A percentile compares a stretch with the other conserved stretches of the same genome.
Conservation (phyloP, 2,329 filamentous ascomycete genomes). For the Atkinsonella hypoxylon region DNA sequence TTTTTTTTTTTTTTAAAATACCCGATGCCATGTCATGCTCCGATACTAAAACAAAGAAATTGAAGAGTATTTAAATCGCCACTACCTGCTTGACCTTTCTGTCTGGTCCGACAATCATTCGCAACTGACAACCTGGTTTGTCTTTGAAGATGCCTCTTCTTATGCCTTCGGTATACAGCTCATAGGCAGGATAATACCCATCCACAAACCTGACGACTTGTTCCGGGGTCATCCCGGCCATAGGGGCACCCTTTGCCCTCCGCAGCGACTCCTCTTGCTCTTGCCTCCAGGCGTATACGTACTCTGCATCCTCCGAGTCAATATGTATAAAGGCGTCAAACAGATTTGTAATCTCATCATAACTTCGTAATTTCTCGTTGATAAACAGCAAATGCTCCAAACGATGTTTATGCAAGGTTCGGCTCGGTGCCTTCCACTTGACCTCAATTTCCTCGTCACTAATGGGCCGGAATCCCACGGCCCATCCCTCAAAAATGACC, state of each 20-base stretch:
- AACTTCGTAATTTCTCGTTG: slow-evolving; percentile 34
- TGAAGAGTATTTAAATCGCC: background rate
- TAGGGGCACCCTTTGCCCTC: slow-evolving; percentile 41
- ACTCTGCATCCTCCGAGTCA: slow-evolving; percentile 58
- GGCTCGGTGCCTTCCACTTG: slow-evolving; percentile 38
- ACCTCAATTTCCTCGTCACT: slow-evolving; percentile 36
- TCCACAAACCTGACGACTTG: slow-evolving; percentile 65
- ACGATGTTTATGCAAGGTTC: slow-evolving; percentile 33
- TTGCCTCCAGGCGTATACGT: slow-evolving; percentile 74
- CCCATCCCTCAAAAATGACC: slow-evolving; percentile 84
- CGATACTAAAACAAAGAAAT: background rate
- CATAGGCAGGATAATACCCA: slow-evolving; percentile 59
- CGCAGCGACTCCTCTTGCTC: slow-evolving; percentile 69
- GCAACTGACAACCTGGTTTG: slow-evolving; percentile 42
- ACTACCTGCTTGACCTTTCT: slow-evolving; percentile 33
- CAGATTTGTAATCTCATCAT: slow-evolving; percentile 36
- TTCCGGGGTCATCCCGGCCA: slow-evolving; percentile 67
- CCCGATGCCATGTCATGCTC: background rate
- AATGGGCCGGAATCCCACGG: slow-evolving; percentile 67
- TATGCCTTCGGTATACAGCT: slow-evolving; percentile 51
- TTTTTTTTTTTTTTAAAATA: too few species aligned
- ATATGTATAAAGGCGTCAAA: slow-evolving; percentile 46
- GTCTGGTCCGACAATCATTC: slow-evolving; percentile 48
- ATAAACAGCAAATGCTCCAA: slow-evolving; percentile 38
- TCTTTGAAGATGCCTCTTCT: slow-evolving; percentile 42